Conservation (phyloP, 2,329 filamentous ascomycete species). For the Shiraia sp. region DNA sequence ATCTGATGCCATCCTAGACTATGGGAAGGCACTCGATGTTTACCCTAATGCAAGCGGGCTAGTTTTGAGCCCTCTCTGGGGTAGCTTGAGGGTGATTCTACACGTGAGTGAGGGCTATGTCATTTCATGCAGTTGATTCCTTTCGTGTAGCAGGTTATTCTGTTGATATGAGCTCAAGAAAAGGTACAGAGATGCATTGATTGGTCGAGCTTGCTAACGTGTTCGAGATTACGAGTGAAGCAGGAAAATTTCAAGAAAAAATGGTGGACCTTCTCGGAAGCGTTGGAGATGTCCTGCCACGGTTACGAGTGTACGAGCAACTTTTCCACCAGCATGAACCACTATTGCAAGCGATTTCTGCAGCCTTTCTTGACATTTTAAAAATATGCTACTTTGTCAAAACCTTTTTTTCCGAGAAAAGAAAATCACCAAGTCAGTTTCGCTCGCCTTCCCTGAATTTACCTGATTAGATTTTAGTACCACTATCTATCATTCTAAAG, state of each 20-base stretch:
- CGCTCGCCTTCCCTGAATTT: neutral
- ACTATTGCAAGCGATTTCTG: constrained; percentile 15
- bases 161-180: neutral
- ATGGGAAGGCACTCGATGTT: constrained; percentile 24
- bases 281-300: constrained; percentile 22
- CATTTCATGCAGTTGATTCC: neutral
- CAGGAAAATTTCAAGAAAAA: constrained; percentile 21
- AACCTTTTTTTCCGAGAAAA: constrained; percentile 15
- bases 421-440: constrained; percentile 10
- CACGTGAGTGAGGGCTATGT: constrained; percentile 10
- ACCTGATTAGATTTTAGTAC: constrained; percentile 7
- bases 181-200: no score
- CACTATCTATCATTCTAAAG: constrained; percentile 13
- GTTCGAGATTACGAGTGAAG: constrained; percentile 16
- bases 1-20: constrained; percentile 18
- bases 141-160: neutral
- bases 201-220: no score
- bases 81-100: constrained; percentile 21
- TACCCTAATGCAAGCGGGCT: constrained; percentile 18
- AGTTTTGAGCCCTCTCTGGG: constrained; percentile 24
- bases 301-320: constrained; percentile 20
- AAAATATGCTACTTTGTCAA: constrained; percentile 19
- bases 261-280: constrained; percentile 25
- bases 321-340: constrained; percentile 22
- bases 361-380: constrained; percentile 19